These are phyloP conservation scores for Amaranthus cruentus DNA, from an alignment of 148 eudicot species.

Conservation along the genomic window DNA sequence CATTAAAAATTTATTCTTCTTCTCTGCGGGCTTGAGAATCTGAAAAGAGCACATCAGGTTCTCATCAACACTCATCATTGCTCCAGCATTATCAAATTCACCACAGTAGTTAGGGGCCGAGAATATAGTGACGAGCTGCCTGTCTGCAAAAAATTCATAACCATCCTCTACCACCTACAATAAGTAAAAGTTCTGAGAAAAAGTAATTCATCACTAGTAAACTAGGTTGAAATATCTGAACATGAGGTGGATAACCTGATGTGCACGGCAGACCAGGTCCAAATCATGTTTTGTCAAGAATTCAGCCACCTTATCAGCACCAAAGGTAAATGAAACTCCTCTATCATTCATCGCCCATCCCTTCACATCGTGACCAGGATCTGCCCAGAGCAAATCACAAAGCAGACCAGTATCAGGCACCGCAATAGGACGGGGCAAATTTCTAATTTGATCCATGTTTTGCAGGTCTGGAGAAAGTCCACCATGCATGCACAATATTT, in stretches of 20 bases:
- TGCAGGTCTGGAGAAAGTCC: constrained; percentile 74
- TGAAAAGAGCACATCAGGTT: constrained; percentile 75
- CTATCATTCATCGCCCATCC: constrained; percentile 86
- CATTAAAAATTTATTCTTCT: constrained; percentile 55
- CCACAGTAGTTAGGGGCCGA: constrained; percentile 79
- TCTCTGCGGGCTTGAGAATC: constrained; percentile 71
- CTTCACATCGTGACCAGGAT: constrained; percentile 64
- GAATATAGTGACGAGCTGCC: constrained; percentile 71
- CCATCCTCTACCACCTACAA: constrained; percentile 78
- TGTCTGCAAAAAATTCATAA: constrained; percentile 73
- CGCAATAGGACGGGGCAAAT: constrained; percentile 57
- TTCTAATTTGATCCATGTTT: constrained; percentile 58
- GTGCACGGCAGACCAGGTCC: constrained; percentile 75
- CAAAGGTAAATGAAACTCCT: constrained; percentile 71
- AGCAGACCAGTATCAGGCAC: constrained; percentile 72
- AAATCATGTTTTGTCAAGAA: constrained; percentile 65
- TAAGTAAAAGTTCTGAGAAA: constrained; percentile 9
- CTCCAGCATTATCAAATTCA: constrained; percentile 80
- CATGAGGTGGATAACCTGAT: constrained; percentile 40
- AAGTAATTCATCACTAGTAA: background rate
- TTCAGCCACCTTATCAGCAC: constrained; percentile 66
- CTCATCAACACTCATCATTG: constrained; percentile 72
- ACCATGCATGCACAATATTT: constrained; percentile 80
- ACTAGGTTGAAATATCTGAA: background rate
- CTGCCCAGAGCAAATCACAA: constrained; percentile 81